Conservation (phyloP, 2,329 filamentous ascomycete species). For the Arthrobotrys pseudoclavata region DNA sequence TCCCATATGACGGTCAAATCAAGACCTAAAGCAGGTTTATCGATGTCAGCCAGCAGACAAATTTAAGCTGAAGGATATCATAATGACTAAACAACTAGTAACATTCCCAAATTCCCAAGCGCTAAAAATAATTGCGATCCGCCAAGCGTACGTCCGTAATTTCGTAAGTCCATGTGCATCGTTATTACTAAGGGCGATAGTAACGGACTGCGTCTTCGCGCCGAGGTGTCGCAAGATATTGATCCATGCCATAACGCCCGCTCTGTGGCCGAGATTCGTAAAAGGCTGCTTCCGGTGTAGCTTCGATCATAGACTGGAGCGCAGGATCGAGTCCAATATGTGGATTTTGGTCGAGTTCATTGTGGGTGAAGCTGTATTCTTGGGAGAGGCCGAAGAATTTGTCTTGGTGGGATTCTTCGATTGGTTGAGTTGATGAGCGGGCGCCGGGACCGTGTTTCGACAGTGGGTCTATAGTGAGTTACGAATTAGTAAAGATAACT, state of each 20-base stretch:
- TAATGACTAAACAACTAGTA: neutral
- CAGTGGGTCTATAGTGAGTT: neutral
- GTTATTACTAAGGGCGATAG: conserved; percentile 10
- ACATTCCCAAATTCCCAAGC: neutral
- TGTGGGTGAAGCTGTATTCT: conserved; percentile 30
- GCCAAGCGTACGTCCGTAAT: neutral
- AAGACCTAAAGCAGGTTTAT: too few relatives aligned
- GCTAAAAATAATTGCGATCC: neutral
- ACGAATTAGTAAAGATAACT: neutral
- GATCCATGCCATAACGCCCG: conserved; percentile 17
- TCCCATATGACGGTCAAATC: neutral
- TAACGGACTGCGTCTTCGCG: conserved; percentile 25
- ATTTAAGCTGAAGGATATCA: neutral
- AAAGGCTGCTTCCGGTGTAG: conserved; percentile 9
- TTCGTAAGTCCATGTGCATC: neutral
- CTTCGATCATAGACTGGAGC: conserved; percentile 20
- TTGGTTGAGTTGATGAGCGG: conserved; percentile 13
- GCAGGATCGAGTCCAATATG: neutral
- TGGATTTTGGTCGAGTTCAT: neutral
- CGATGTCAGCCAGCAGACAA: neutral
- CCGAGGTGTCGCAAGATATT: conserved; percentile 31
- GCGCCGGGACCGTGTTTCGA: neutral
- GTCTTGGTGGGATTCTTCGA: neutral
- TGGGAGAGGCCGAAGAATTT: conserved; percentile 35
- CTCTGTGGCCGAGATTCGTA: conserved; percentile 8